phyloP scores from a whole-genome alignment of 2,329 filamentous ascomycete genomes.

The Microdochium nivale region DNA sequence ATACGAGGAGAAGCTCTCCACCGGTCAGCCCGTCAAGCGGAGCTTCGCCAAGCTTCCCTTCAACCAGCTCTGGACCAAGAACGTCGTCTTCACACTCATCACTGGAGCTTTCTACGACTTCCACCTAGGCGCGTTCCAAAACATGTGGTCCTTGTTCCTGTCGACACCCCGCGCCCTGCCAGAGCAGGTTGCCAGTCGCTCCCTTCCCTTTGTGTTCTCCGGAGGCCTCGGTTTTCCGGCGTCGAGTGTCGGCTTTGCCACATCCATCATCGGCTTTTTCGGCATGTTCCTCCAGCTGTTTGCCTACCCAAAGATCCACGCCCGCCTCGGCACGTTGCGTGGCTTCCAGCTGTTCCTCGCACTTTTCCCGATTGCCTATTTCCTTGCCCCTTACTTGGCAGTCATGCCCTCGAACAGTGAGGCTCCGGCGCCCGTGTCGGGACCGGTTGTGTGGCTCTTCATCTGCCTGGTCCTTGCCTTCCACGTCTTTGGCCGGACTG shows the following conservation, averaged over 20 bases:
- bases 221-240: slow-evolving; percentile 61
- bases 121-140: slow-evolving; percentile 60
- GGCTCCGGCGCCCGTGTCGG: slow-evolving; percentile 33
- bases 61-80: slow-evolving; percentile 35
- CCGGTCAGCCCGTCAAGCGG: not conserved
- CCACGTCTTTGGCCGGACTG: slow-evolving; percentile 67
- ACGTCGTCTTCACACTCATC: slow-evolving; percentile 44
- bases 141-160: slow-evolving; percentile 61
- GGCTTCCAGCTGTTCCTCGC: slow-evolving; percentile 59
- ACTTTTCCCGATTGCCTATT: slow-evolving; percentile 60
- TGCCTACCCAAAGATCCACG: slow-evolving; percentile 58
- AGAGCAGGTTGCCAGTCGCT: slow-evolving; percentile 18
- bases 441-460: slow-evolving; percentile 47
- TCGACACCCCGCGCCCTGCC: slow-evolving; percentile 49
- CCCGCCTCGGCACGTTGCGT: slow-evolving; percentile 54
- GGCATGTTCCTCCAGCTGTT: slow-evolving; percentile 62
- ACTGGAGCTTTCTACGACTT: slow-evolving; percentile 63
- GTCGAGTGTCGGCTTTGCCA: slow-evolving; percentile 58
- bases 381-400: slow-evolving; percentile 58
- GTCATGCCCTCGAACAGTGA: slow-evolving; percentile 45
- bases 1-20: slow-evolving; percentile 4
- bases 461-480: slow-evolving; percentile 55
- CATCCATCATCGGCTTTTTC: slow-evolving; percentile 59
- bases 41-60: slow-evolving; percentile 21
- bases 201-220: slow-evolving; percentile 46